These are phyloP conservation scores for Byssothecium circinans DNA, from an alignment of 2,329 filamentous ascomycete species.

Conservation along the genomic window DNA sequence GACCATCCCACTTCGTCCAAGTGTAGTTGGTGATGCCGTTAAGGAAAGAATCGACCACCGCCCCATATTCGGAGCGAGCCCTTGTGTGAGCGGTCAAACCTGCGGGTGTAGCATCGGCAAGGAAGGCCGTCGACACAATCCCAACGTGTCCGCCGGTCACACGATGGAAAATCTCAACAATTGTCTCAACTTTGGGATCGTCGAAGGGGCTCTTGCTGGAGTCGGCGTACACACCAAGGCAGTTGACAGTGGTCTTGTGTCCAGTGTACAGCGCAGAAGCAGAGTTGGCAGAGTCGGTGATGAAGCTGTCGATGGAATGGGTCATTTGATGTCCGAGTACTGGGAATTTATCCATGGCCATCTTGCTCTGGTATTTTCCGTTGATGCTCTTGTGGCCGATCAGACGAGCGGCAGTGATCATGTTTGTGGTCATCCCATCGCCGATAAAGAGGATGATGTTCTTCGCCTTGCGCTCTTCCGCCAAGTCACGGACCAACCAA, in stretches of 20 bases:
- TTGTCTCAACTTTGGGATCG: slow-evolving; percentile 84
- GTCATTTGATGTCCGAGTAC: slow-evolving; percentile 88
- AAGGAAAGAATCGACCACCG: slow-evolving; percentile 74
- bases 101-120: slow-evolving; percentile 81
- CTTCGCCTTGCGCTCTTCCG: slow-evolving; percentile 73
- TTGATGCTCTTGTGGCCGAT: slow-evolving; percentile 83
- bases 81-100: slow-evolving; percentile 65
- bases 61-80: slow-evolving; percentile 67
- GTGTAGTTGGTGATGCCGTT: slow-evolving; percentile 78
- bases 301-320: slow-evolving; percentile 81
- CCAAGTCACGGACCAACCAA: slow-evolving; percentile 75
- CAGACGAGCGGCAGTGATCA: slow-evolving; percentile 78
- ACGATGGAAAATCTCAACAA: slow-evolving; percentile 75
- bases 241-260: slow-evolving; percentile 82
- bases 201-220: slow-evolving; percentile 73
- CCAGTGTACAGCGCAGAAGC: slow-evolving; percentile 80
- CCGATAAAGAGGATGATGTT: slow-evolving; percentile 86
- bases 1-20: slow-evolving; percentile 73
- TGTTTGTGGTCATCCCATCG: slow-evolving; percentile 69
- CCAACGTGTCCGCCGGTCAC: slow-evolving; percentile 63
- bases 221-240: slow-evolving; percentile 79
- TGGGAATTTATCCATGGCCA: slow-evolving; percentile 82
- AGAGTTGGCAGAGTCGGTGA: slow-evolving; percentile 84
- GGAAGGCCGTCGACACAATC: slow-evolving; percentile 76
- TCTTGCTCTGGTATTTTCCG: slow-evolving; percentile 74